Base-by-base conservation (phyloP, 345 rosid genomes). In the Rhizophora apiculata region DNA sequence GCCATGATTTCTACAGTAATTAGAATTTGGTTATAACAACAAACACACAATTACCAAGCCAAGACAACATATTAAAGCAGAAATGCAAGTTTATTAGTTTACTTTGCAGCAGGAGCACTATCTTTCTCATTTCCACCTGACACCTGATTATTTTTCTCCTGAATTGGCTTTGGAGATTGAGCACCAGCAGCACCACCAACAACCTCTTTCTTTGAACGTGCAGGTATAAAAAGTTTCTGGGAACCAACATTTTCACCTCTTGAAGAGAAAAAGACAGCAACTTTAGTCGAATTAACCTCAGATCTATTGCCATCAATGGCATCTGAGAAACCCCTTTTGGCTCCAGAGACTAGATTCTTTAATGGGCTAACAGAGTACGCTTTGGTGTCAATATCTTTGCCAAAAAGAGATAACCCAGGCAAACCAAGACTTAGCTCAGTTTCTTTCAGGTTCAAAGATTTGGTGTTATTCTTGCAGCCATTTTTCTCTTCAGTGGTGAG, bases 351-450 rank as follows among this genome's bases (percentile, higher is more conserved):
- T 6, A 80, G 63, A 71, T 65, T 79, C 82, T 81, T 84, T 36
- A 74, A 39, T 16, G 85, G 79, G 75, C 61, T 71, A 9, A 69
- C 62, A 43, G 78, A 4, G 65, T 46, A 76, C 72, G 67, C 77
- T 74, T 67, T 72, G 63, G 74, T 72, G 49, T 76, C 85, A 73
- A 83, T 77, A 46, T 82, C 88, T 79, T 78, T 78, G 8, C 92
- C 89, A 77, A 85, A 85, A 68, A 83, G 78, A 34, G 92, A 79
- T 19, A 79, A 75, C 54, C 80, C 36, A 6, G 94, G 94, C 64
- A 86, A 69, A 62, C 90, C 93, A 68, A 88, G 90, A 74, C 88
- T 80, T 5, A 88, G 79, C 81, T 88, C 90, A 59, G 93, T 88
- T 76, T 81, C 90, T 68, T 80, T 86, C 64, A 86, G 72, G 68